A percentile compares a stretch with the other conserved stretches of the same genome.
Evolutionary conservation across 148 eudicot genomes (phyloP).

Genomic region (Hydrangea macrophylla): DNA sequence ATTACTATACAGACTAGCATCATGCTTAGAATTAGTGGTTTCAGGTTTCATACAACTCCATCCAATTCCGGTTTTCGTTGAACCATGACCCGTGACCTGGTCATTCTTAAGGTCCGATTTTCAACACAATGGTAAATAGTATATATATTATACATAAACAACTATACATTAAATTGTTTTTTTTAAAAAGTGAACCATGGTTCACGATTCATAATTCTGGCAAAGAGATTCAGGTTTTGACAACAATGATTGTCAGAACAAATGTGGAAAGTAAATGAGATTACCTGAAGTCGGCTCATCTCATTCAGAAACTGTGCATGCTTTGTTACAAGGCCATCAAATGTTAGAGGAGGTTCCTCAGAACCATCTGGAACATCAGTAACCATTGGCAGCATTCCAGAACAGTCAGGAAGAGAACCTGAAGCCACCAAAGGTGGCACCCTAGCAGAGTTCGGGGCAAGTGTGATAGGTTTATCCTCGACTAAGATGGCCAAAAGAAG

Average conservation of each 20-base stretch:
- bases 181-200: no score
- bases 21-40: no score
- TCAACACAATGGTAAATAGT: no score
- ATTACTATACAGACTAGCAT: no score
- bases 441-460: constrained; percentile 96
- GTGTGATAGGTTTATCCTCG: constrained; percentile 87
- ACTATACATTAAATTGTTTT: no score
- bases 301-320: constrained; percentile 74
- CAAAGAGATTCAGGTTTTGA: no score
- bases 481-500: constrained; percentile 96
- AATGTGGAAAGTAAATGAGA: background rate
- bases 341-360: constrained; percentile 72
- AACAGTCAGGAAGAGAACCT: constrained; percentile 50
- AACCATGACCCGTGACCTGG: no score
- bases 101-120: no score
- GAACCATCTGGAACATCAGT: constrained; percentile 56
- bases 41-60: no score
- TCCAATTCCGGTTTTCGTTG: no score
- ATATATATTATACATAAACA: no score
- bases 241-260: background rate
- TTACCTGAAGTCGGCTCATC: constrained; percentile 84
- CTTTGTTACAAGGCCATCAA: constrained; percentile 74
- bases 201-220: no score
- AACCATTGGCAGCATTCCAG: constrained; percentile 65
- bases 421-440: constrained; percentile 68